phyloP scores from a whole-genome alignment of 345 rosid species.

The Gossypium raimondii region DNA sequence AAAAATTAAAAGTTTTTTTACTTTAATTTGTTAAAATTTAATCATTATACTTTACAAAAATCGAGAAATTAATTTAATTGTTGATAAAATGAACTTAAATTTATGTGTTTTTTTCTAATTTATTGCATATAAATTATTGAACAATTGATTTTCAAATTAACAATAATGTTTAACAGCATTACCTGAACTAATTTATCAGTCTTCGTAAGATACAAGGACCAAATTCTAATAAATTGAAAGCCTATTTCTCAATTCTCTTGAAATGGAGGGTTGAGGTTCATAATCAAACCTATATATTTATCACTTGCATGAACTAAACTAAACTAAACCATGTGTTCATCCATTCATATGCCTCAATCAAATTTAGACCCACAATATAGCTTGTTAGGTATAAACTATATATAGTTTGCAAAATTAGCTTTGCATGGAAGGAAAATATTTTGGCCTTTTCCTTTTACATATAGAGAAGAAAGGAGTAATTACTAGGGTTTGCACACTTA shows the following conservation, averaged over 20 bases:
- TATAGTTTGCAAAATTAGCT: not conserved
- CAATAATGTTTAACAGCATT: too few species aligned
- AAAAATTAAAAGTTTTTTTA: not conserved
- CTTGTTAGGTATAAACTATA: not conserved
- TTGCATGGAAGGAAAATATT: not conserved
- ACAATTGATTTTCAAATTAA: too few species aligned
- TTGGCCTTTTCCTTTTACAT: not conserved
- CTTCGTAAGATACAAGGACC: too few species aligned
- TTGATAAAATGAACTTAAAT: too few species aligned
- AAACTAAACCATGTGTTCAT: not conserved
- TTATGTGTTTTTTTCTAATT: too few species aligned
- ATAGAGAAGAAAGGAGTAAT: not conserved
- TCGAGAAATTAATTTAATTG: too few species aligned
- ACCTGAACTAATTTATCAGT: too few species aligned
- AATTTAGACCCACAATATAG: not conserved
- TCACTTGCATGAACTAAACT: not conserved
- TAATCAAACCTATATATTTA: too few species aligned
- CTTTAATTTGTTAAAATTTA: not conserved
- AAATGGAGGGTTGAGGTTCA: too few species aligned
- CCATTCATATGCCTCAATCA: not conserved
- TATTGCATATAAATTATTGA: too few species aligned
- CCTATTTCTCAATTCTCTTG: too few species aligned
- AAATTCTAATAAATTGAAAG: too few species aligned
- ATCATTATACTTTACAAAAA: fast-evolving
- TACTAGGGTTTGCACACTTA: not conserved